Evolutionary conservation across 1,139 yeast genomes (phyloP).

Genomic region (Suhomyces kunorum): DNA sequence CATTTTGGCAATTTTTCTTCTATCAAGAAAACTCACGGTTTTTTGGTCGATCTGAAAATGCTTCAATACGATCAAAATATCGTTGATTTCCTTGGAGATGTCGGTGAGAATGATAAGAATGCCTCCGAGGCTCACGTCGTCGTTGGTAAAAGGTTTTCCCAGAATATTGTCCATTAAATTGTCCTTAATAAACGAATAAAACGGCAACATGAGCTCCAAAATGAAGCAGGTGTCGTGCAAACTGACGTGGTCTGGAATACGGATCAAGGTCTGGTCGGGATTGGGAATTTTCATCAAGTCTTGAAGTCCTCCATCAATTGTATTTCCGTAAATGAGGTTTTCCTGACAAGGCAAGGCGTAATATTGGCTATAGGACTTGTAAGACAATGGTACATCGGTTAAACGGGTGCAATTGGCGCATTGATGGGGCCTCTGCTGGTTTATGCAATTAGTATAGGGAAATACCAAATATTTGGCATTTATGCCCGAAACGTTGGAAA

Average conservation of each 20-base stretch:
- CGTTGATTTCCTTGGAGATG: constrained; percentile 35
- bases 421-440: constrained; percentile 20
- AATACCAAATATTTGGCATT: constrained; percentile 33
- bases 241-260: constrained; percentile 34
- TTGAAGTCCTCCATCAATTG: constrained; percentile 45
- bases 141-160: not conserved
- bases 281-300: constrained; percentile 33
- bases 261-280: constrained; percentile 29
- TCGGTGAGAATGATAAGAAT: constrained; percentile 34
- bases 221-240: constrained; percentile 42
- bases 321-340: constrained; percentile 35
- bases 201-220: constrained; percentile 39
- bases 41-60: constrained; percentile 32
- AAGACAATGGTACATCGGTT: constrained; percentile 6
- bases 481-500: constrained; percentile 3
- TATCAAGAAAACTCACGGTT: constrained; percentile 33
- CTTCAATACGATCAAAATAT: constrained; percentile 36
- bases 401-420: constrained; percentile 30
- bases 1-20: constrained; percentile 16
- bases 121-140: constrained; percentile 16
- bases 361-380: constrained; percentile 16
- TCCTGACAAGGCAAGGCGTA: constrained; percentile 24
- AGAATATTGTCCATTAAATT: constrained; percentile 13
- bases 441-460: constrained; percentile 40
- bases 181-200: constrained; percentile 31